Conservation (phyloP, 768 basidiomycete genomes). For the Jaapia argillacea region DNA sequence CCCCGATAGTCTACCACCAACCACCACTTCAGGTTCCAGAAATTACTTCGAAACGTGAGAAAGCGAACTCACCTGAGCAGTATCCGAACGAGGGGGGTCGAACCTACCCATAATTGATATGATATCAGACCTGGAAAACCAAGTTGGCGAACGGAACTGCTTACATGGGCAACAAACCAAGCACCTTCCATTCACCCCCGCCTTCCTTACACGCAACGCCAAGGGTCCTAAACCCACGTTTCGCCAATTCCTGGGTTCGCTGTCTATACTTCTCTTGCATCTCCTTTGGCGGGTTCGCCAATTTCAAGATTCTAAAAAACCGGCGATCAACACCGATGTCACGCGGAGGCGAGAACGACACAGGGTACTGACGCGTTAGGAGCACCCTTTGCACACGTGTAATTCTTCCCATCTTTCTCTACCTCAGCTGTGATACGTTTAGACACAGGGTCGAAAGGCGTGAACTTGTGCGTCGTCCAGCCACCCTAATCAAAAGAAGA, state of each 20-base stretch:
- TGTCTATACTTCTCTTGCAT: constrained; percentile 24
- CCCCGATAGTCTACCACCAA: constrained; percentile 29
- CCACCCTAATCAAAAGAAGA: constrained; percentile 20
- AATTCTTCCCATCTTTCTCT: constrained; percentile 30
- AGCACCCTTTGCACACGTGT: constrained; percentile 34
- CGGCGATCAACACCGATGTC: neutral
- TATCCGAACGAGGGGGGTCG: constrained; percentile 36
- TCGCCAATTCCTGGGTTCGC: constrained; percentile 27
- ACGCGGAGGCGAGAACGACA: too few relatives aligned
- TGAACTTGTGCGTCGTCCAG: constrained; percentile 36
- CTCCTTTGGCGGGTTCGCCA: constrained; percentile 22
- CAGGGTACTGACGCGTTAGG: constrained; percentile 26
- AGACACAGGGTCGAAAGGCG: constrained; percentile 39
- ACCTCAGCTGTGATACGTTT: constrained; percentile 41
- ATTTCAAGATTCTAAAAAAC: constrained; percentile 27
- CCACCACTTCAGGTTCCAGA: too few relatives aligned
- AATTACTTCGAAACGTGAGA: too few relatives aligned
- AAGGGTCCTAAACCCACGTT: constrained; percentile 33
- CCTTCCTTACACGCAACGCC: constrained; percentile 36
- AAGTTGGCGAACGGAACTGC: too few relatives aligned
- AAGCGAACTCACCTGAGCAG: constrained; percentile 24
- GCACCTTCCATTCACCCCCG: constrained; percentile 29
- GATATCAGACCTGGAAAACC: neutral
- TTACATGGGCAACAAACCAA: constrained; percentile 24
- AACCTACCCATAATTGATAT: constrained; percentile 23